Conservation (phyloP, 2,329 filamentous ascomycete genomes). For the Diplocarpon rosae region DNA sequence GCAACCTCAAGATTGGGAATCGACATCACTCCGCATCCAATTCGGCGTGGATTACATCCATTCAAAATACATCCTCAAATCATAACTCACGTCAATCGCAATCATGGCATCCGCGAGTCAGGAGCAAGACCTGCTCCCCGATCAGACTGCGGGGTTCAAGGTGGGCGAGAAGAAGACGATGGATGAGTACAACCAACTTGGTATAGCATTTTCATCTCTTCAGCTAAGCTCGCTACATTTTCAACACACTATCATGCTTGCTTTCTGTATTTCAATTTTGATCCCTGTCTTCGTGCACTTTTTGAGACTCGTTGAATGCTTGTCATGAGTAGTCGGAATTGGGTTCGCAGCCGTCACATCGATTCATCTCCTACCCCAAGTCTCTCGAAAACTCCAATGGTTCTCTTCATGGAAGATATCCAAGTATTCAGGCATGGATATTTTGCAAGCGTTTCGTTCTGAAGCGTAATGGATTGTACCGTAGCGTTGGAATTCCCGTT, state of each 20-base stretch:
- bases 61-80: neutral
- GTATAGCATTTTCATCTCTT: constrained; percentile 39
- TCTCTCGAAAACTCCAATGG: too few relatives aligned
- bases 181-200: constrained; percentile 87
- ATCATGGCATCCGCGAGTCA: constrained; percentile 36
- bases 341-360: neutral
- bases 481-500: too few relatives aligned
- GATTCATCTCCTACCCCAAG: too few relatives aligned
- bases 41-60: neutral
- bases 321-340: neutral
- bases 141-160: constrained; percentile 93
- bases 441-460: too few relatives aligned
- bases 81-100: constrained; percentile 1
- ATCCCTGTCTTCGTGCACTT: too few relatives aligned
- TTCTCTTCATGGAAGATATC: too few relatives aligned
- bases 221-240: neutral
- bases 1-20: neutral
- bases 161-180: constrained; percentile 97
- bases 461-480: too few relatives aligned
- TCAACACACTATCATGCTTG: too few relatives aligned
- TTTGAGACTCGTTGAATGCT: too few relatives aligned
- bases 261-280: neutral
- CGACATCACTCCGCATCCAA: neutral
- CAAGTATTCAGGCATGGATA: too few relatives aligned
- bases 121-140: constrained; percentile 73